Base-by-base conservation (phyloP, 1,284 basidiomycete species). In the Heterobasidion parviporum region DNA sequence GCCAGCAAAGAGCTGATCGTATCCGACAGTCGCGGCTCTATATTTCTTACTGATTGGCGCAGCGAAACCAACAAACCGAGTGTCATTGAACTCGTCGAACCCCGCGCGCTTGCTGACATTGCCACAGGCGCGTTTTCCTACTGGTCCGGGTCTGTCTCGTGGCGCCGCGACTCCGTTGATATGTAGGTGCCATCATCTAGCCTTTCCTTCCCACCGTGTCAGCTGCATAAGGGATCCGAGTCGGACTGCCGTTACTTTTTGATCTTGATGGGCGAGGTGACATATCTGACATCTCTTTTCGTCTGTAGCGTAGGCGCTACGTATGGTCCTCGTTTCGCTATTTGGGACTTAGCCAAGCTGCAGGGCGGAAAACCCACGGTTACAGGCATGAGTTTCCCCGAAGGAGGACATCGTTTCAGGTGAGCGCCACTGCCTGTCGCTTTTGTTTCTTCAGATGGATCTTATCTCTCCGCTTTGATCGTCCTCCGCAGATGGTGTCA, bases 21-120 rank as follows among this genome's bases (percentile, higher is more conserved):
- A 54, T 78, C 87, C 1, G 89, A 92, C 68, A 78, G 75, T 55
- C 78, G 78, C 45, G 89, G 89, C 20, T 83, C 82, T 18, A 73
- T 91, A 47, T 89, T 83, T 66, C 67, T 90, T 50, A 82, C 82
- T 14, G 87, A 92, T 69, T 91, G 89, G 89, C 80, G 85, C 53
- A 79, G 82, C 14, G 85, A 89, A 63, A 82, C 82, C 1, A 75
- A 20, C 15, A 34, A 44, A 16, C 16, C 32, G 16, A 36, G 77
- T 63, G 68, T 87, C 47, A 64, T 89, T 16, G 88, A 92, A 64
- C 78, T 92, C 3, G 72, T 85, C 16, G 87, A 89, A 58, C 87
- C 89, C 10, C 72, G 77, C 52, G 77, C 82, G 2, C 66, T 91
- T 49, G 76, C 81, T 3, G 74, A 78, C 53, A 71, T 78, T 3